Evolutionary conservation across 2,329 filamentous ascomycete species (phyloP).

Genomic region (Pseudonectria foliicola): DNA sequence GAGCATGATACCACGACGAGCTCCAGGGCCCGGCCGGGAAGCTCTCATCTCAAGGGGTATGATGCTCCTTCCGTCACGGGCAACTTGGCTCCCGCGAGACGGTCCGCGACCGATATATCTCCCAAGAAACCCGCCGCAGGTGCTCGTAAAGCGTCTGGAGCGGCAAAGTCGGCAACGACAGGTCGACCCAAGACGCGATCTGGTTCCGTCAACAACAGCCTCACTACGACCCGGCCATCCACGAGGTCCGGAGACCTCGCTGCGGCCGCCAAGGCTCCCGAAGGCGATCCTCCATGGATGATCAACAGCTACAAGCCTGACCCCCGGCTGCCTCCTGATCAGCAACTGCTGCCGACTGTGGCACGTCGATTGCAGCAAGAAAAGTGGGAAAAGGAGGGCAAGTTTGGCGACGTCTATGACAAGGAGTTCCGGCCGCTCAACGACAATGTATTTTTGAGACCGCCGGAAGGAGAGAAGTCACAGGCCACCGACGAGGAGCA

Average conservation of each 20-base stretch:
- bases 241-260: slow-evolving; percentile 55
- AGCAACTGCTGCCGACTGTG: slow-evolving; percentile 91
- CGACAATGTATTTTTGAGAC: slow-evolving; percentile 47
- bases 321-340: slow-evolving; percentile 84
- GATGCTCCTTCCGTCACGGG: slow-evolving; percentile 14
- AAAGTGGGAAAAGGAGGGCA: slow-evolving; percentile 89
- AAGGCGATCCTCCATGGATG: slow-evolving; percentile 95
- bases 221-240: slow-evolving; percentile 47
- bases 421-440: slow-evolving; percentile 80
- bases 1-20: slow-evolving; percentile 55
- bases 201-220: slow-evolving; percentile 41
- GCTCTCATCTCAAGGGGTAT: slow-evolving; percentile 49
- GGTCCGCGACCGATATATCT: slow-evolving; percentile 42
- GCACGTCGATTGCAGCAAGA: slow-evolving; percentile 87
- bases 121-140: slow-evolving; percentile 42
- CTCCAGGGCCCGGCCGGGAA: slow-evolving; percentile 60
- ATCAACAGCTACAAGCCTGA: slow-evolving; percentile 93
- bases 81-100: slow-evolving; percentile 28
- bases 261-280: slow-evolving; percentile 57
- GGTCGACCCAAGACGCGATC: slow-evolving; percentile 58
- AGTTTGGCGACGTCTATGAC: slow-evolving; percentile 78
- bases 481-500: slow-evolving; percentile 8
- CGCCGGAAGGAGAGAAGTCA: slow-evolving; percentile 32
- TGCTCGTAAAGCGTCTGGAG: slow-evolving; percentile 38
- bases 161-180: slow-evolving; percentile 34